These are phyloP conservation scores for Sistotremastrum suecicum DNA, from an alignment of 768 basidiomycete species.

Conservation along the genomic window DNA sequence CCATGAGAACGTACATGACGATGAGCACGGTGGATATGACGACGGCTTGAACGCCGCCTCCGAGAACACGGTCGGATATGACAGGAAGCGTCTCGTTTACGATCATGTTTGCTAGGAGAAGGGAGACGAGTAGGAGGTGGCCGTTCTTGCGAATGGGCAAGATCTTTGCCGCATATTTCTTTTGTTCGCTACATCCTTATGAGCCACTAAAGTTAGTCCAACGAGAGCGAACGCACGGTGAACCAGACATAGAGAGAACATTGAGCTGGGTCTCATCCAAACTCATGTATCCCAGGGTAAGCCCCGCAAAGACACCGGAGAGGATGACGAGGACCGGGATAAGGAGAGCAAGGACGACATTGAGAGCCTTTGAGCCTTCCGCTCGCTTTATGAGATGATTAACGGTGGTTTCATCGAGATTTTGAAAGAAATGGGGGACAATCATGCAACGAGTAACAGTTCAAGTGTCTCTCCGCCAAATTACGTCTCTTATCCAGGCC, in stretches of 20 bases:
- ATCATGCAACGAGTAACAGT: too few relatives aligned
- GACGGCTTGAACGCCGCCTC: slow-evolving; percentile 66
- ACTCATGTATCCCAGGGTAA: slow-evolving; percentile 87
- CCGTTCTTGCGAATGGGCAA: slow-evolving; percentile 77
- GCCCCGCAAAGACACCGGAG: slow-evolving; percentile 81
- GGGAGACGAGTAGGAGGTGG: slow-evolving; percentile 69
- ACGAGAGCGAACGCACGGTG: slow-evolving; percentile 37
- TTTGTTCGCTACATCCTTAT: slow-evolving; percentile 43
- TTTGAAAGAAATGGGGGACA: too few relatives aligned
- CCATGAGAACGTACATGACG: slow-evolving; percentile 52
- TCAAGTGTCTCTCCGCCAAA: too few relatives aligned
- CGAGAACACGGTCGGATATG: slow-evolving; percentile 66
- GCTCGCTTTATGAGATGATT: slow-evolving; percentile 3
- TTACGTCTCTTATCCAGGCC: too few relatives aligned
- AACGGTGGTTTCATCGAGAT: not conserved
- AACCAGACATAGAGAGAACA: slow-evolving; percentile 75
- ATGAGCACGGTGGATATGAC: slow-evolving; percentile 74
- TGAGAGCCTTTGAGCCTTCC: slow-evolving; percentile 1
- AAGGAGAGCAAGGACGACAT: slow-evolving; percentile 34
- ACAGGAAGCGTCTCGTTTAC: slow-evolving; percentile 81
- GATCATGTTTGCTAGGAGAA: slow-evolving; percentile 83
- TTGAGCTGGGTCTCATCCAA: slow-evolving; percentile 86
- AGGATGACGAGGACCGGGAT: slow-evolving; percentile 74
- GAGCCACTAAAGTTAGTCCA: not conserved
- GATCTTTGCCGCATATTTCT: slow-evolving; percentile 70